Evolutionary conservation across 306 rosid genomes (phyloP), one percentile per base, ranked within the genome.

Genomic region (Echinosophora koreensis): DNA sequence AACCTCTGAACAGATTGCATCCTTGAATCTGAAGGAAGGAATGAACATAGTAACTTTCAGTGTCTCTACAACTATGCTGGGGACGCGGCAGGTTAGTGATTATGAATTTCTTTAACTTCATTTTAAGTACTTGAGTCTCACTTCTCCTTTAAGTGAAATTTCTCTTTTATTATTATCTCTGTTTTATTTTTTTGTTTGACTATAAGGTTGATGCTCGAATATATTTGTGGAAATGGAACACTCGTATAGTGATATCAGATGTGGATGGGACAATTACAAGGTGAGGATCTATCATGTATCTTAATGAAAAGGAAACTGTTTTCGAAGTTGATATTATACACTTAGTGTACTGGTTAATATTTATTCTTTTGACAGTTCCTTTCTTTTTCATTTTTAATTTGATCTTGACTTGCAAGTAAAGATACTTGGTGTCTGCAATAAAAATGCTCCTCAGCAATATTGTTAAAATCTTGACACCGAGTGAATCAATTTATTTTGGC

Each of bases 191-290:
- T 11, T 9, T 8, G 49, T 41, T 64, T 67, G 39, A 59, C 71
- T 52, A 46, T 82, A 73, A 96, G 99, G 79, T 93, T 80, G 97
- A 96, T 73, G 97, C 97, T 66, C 84, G 89, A 11, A 91, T 96
- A 78, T 96, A 82, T 87, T 82, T 92, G 78, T 96, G 97, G 99
- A 96, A 92, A 84, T 96, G 98, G 99, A 87, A 93, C 78, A 85
- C 93, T 50, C 98, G 92, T 1, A 89, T 96, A 47, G 98, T 96
- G 56, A 88, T 96, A 77, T 96, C 99, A 62, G 99, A 96, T 69
- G 99, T 96, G 71, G 99, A 96, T 84, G 99, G 99, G 66, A 96
- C 99, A 72, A 96, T 96, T 60, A 96, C 99, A 73, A 92, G 87
- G 99, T 96, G 86, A 77, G 71, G 59, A 73, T 47, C 5, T 46